phyloP scores from a whole-genome alignment of 2,329 filamentous ascomycete species.

The Calonectria fujianensis region DNA sequence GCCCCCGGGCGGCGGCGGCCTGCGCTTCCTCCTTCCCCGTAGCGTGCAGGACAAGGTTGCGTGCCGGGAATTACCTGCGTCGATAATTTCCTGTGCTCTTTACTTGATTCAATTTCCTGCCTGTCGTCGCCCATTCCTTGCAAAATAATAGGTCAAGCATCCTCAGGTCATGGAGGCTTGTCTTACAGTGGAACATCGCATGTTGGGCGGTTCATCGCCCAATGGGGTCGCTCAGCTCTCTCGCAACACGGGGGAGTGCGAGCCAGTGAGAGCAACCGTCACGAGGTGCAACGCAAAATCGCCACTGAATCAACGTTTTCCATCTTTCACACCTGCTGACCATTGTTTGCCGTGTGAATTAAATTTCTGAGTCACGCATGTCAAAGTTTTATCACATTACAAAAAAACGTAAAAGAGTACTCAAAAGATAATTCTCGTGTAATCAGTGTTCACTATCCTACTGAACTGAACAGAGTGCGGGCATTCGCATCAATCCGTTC shows the following conservation, averaged over 20 bases:
- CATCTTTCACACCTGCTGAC: conserved; percentile 1
- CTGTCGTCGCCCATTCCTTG: neutral
- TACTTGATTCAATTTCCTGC: neutral
- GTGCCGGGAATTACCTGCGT: conserved; percentile 11
- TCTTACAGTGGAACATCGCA: conserved; percentile 9
- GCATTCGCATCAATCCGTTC: conserved; percentile 39
- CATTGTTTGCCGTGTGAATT: neutral
- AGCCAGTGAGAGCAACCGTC: neutral
- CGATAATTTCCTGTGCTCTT: neutral
- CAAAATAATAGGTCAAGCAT: neutral
- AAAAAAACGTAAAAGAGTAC: neutral
- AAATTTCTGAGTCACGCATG: neutral
- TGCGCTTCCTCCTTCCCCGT: neutral
- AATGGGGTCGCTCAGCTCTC: conserved; percentile 1
- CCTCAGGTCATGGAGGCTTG: conserved; percentile 18
- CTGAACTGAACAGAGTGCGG: conserved; percentile 18
- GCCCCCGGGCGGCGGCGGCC: neutral
- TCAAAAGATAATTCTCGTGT: neutral
- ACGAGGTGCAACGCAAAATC: neutral
- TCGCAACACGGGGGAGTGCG: neutral
- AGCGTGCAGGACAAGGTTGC: neutral
- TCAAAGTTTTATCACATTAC: neutral
- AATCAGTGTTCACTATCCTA: conserved; percentile 28
- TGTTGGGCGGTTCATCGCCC: conserved; percentile 21
- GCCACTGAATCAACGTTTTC: neutral